Conservation (phyloP, 176 grass and related monocot genomes). For the Hordeum marinum region DNA sequence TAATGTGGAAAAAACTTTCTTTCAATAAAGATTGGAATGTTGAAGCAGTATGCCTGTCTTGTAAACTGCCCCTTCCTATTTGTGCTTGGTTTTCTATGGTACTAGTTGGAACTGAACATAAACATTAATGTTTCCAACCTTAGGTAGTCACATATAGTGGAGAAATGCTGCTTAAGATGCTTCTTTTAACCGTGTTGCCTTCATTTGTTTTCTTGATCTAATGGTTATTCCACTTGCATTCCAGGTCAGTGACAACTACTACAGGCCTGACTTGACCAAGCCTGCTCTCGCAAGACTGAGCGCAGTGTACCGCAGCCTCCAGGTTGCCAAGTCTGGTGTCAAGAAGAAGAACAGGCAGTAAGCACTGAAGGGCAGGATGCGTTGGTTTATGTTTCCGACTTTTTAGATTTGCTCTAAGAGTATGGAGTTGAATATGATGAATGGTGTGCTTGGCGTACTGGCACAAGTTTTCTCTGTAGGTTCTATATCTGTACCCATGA, state of each 20-base stretch:
- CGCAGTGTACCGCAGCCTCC: conserved; percentile 62
- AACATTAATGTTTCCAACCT: no score
- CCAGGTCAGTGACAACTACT: conserved; percentile 72
- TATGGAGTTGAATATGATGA: conserved; percentile 1
- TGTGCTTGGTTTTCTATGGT: not conserved
- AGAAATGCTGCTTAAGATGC: not conserved
- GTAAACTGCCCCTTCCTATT: not conserved
- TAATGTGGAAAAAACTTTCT: not conserved
- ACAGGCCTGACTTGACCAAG: conserved; percentile 82
- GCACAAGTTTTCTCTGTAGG: not conserved
- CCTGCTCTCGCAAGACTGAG: conserved; percentile 66
- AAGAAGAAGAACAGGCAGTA: conserved; percentile 89
- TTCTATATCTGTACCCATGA: conserved; percentile 15
- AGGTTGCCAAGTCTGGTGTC: conserved; percentile 76
- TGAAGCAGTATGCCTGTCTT: not conserved
- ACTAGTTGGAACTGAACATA: not conserved
- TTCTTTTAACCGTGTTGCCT: not conserved
- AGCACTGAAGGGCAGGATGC: not conserved
- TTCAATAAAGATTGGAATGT: not conserved
- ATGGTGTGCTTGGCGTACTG: not conserved
- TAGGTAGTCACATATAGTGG: not conserved
- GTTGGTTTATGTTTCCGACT: conserved; percentile 2
- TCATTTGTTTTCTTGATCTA: not conserved
- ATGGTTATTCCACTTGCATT: not conserved
- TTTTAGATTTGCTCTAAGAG: not conserved